Evolutionary conservation across 768 basidiomycete species (phyloP).

Genomic region (Infundibulicybe gibba): DNA sequence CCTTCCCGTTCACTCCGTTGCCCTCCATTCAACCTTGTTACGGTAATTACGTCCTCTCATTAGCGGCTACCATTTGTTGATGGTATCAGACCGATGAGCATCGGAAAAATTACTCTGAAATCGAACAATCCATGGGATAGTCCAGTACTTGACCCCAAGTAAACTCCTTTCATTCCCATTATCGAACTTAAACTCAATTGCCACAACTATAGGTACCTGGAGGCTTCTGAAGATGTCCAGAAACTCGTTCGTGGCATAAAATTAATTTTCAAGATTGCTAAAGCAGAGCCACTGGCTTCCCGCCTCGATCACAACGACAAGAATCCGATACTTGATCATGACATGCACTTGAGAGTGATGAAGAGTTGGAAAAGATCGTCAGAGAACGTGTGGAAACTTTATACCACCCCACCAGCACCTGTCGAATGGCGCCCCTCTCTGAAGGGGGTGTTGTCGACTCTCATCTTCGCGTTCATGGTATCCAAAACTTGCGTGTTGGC

Average conservation of each 20-base stretch:
- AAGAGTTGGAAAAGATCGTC: conserved; percentile 34
- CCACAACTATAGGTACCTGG: conserved; percentile 28
- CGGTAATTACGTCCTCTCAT: conserved; percentile 16
- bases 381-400: conserved; percentile 38
- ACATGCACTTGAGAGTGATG: conserved; percentile 27
- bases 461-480: conserved; percentile 38
- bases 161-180: conserved; percentile 3
- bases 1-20: conserved; percentile 34
- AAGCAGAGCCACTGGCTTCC: conserved; percentile 28
- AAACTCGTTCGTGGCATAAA: conserved; percentile 34
- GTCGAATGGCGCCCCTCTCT: conserved; percentile 38
- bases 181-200: background rate
- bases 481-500: conserved; percentile 37
- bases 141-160: conserved; percentile 37
- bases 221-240: conserved; percentile 30
- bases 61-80: background rate
- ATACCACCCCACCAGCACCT: conserved; percentile 42
- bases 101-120: conserved; percentile 30
- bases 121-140: conserved; percentile 32
- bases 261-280: conserved; percentile 28
- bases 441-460: conserved; percentile 42
- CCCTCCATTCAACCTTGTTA: conserved; percentile 32
- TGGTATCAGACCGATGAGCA: conserved; percentile 30
- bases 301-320: conserved; percentile 26
- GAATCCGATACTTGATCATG: conserved; percentile 31